Evolutionary conservation across 352 stramenopile genomes (phyloP).

Genomic region (Pythium dissimile): DNA sequence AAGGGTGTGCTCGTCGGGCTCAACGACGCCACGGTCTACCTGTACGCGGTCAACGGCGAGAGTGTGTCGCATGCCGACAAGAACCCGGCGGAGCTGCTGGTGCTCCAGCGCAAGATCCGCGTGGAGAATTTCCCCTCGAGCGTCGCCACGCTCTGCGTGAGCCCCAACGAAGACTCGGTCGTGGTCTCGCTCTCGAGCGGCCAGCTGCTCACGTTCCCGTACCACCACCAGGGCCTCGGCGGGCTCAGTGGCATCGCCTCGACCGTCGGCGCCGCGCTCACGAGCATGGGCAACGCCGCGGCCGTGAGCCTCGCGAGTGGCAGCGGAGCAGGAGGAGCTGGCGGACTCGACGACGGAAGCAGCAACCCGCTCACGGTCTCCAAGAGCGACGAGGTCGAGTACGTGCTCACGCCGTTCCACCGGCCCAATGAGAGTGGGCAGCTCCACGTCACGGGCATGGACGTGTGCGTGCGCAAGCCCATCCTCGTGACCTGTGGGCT

Average conservation of each 20-base stretch:
- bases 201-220: slow-evolving; percentile 73
- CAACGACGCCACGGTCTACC: slow-evolving; percentile 59
- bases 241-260: slow-evolving; percentile 5
- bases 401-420: slow-evolving; percentile 69
- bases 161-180: slow-evolving; percentile 70
- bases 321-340: not conserved
- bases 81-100: slow-evolving; percentile 36
- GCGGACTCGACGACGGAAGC: slow-evolving; percentile 3
- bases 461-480: slow-evolving; percentile 91
- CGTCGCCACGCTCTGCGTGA: slow-evolving; percentile 60
- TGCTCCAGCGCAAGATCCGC: slow-evolving; percentile 56
- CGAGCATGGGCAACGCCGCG: slow-evolving; percentile 12
- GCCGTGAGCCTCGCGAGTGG: slow-evolving; percentile 17
- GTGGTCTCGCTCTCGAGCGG: slow-evolving; percentile 60
- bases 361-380: slow-evolving; percentile 17
- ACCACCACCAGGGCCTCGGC: slow-evolving; percentile 39
- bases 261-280: slow-evolving; percentile 15
- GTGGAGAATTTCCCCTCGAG: slow-evolving; percentile 43
- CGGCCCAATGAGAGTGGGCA: slow-evolving; percentile 53
- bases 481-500: slow-evolving; percentile 88
- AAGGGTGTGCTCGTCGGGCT: slow-evolving; percentile 81
- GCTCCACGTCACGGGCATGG: slow-evolving; percentile 82
- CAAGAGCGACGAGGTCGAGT: slow-evolving; percentile 68
- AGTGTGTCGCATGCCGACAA: slow-evolving; percentile 26
- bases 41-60: slow-evolving; percentile 60